Base-by-base conservation (phyloP, 306 rosid genomes). In the Biancaea sappan region DNA sequence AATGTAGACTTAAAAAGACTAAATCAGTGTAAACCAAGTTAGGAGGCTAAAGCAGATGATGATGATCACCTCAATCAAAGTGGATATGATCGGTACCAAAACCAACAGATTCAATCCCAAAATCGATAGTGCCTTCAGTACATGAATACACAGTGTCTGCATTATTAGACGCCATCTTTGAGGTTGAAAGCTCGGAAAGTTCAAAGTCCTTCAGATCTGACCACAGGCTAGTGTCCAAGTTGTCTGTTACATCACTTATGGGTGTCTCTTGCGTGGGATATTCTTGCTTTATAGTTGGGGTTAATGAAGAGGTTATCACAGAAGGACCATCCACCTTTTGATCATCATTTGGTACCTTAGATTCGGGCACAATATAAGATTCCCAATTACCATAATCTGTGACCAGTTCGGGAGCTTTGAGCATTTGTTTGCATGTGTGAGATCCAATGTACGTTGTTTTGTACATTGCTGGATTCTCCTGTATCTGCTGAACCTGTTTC, bases 401-500 rank as follows among this genome's bases (percentile, higher is more conserved):
- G 62, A 86, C 41, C 83, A 87, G 75, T 52, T 81, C 84, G 2
- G 92, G 86, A 40, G 80, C 73, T 25, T 78, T 85, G n/a, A 81
- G 66, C 5, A 13, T 69, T 75, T 62, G 65, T 41, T 63, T 77
- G 85, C 98, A 94, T 5, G 94, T 94, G 84, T 94, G 98, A 3
- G 57, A 46, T 1, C 90, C 97, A 7, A 89, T 91, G 79, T 91
- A 94, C 1, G 90, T 91, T 4, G 66, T 88, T 2, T 35, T 83
- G 76, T 62, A 94, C 83, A 19, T 19, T 31, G 64, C 70, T 2
- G 96, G 90, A 47, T 67, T 81, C 43, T 75, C 90, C 67, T 86
- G 68, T 28, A 69, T 38, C 60, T 69, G 78, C 69, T 94, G 98
- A 37, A 94, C 97, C 47, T 89, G 98, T 71, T 86, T 94, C 29